Base-by-base conservation (phyloP, 169 alveolate species). In the Theileria luwenshuni region DNA sequence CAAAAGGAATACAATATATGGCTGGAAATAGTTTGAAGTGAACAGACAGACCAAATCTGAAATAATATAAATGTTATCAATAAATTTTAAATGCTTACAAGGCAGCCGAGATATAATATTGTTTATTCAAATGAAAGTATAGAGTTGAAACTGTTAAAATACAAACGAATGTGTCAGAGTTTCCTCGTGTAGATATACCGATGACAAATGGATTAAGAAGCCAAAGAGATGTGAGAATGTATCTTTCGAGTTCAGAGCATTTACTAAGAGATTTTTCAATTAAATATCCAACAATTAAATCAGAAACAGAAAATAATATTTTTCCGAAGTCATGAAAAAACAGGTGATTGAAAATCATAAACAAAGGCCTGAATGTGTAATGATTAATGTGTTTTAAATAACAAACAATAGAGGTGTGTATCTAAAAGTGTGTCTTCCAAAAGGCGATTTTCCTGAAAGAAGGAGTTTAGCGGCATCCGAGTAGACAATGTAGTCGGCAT, bases 1-100 rank as follows among this genome's bases (percentile, higher is more conserved):
- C 69, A 42, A 93, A 58, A 0, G 97, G 96, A 0, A 96, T 81
- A n/a, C 97, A 94, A 91, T 96, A 98, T 30, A 98, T 95, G 64
- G 96, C 94, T 25, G 99, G 99, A 83, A 95, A 98, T 38, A 98
- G 85, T 76, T 95, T 96, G 71, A 97, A 92, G 77, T 97, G 99
- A 27, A 98, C 99, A 12, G 98, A 89, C 17, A 96, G 76, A 28
- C 99, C 99, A 77, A 86, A 96, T 51, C 96, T 84, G 59, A 89
- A 68, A 28, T 51, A 5, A 2, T 25, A 1, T 19, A 32, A 21
- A 3, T 10, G 25, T 21, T 21, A 33, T 60, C 2, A 52, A 47
- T 17, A 32, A 41, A 69, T 47, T 33, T 3, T 33, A 60, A 0
- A 30, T 28, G 67, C 94, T 45, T 77, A 90, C 90, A 76, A 77